Evolutionary conservation across 805 yeast species (phyloP), one percentile per base, ranked within the genome.

Genomic region (Soucietia sequanensis): DNA sequence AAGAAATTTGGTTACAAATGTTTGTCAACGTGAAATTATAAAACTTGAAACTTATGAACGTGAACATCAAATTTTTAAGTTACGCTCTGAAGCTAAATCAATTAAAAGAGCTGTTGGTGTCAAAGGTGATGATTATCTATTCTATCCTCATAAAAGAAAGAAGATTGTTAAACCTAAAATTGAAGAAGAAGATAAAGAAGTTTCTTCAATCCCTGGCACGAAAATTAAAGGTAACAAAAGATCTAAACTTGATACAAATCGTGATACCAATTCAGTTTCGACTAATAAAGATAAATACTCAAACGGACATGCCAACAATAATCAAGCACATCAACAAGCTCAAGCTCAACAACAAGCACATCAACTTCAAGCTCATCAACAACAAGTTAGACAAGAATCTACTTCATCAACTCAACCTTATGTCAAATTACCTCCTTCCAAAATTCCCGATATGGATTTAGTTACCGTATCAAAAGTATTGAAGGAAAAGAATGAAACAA

Each of bases 371-470:
- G 12, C 33, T 15, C 38, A 33, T 32, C 45, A 33, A 18, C 39
- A 27, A 15, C 42, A 37, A 28, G 41, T 28, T 22, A 44, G 38
- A 31, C 43, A 47, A 17, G 44, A 40, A 35, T 38, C 52, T 16
- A 36, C 55, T 12, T 42, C 61, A 3, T 67, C 41, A 54, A 70
- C 72, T 24, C 91, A 86, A 53, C 89, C 95, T 16, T 85, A 89
- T 63, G 95, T 88, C 47, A 82, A 84, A 49, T 59, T 88, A 25
- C 95, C 96, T 3, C 83, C 93, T 24, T 84, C 96, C 2, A 86
- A 88, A 60, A 85, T 91, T 43, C 97, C 98, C 11, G 97, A 91
- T 59, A 74, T 90, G 73, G 95, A 88, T 30, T 68, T 91, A 41
- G 81, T 84, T 16, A 86, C 95, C 5, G 90, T 89, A 8, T 85